These are phyloP conservation scores for Talaromyces piceae DNA, from an alignment of 2,329 filamentous ascomycete species.

Conservation along the genomic window DNA sequence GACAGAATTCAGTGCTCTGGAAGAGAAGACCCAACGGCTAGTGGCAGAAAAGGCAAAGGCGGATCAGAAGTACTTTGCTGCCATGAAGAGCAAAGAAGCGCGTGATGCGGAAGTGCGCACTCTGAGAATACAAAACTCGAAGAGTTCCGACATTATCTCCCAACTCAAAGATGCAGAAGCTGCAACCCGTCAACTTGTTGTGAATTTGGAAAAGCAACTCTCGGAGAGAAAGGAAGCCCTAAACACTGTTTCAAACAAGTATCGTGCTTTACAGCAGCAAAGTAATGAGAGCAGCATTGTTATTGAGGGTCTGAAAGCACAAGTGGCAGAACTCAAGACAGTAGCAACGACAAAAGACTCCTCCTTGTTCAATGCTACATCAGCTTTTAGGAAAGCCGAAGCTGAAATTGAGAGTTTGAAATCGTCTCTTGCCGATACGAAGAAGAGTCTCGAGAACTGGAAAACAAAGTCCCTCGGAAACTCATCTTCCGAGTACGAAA, in stretches of 20 bases:
- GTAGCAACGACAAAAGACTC: constrained; percentile 70
- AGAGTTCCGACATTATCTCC: constrained; percentile 87
- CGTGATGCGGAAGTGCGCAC: constrained; percentile 72
- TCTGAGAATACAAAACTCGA: constrained; percentile 73
- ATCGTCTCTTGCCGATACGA: constrained; percentile 65
- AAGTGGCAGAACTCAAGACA: constrained; percentile 68
- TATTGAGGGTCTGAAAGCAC: constrained; percentile 64
- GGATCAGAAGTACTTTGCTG: constrained; percentile 95
- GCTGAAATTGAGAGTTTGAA: constrained; percentile 73
- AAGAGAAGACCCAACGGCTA: constrained; percentile 68
- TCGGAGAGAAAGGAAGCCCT: constrained; percentile 75
- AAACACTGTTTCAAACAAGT: constrained; percentile 60
- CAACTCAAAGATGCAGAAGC: constrained; percentile 87
- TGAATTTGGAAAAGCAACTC: constrained; percentile 85
- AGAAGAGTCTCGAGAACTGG: constrained; percentile 79
- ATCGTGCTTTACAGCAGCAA: constrained; percentile 66
- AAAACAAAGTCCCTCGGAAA: constrained; percentile 76
- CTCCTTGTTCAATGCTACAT: constrained; percentile 56
- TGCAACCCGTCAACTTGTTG: constrained; percentile 64
- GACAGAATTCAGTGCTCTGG: constrained; percentile 63
- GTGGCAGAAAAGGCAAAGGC: constrained; percentile 89
- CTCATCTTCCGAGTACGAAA: constrained; percentile 73
- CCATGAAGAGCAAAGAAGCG: constrained; percentile 87
- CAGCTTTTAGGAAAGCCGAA: constrained; percentile 53
- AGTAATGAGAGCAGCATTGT: constrained; percentile 62